Percentiles rank a stretch among this genome's conserved stretches.
phyloP scores from a whole-genome alignment of 768 basidiomycete genomes.

The Suillus brevipes region DNA sequence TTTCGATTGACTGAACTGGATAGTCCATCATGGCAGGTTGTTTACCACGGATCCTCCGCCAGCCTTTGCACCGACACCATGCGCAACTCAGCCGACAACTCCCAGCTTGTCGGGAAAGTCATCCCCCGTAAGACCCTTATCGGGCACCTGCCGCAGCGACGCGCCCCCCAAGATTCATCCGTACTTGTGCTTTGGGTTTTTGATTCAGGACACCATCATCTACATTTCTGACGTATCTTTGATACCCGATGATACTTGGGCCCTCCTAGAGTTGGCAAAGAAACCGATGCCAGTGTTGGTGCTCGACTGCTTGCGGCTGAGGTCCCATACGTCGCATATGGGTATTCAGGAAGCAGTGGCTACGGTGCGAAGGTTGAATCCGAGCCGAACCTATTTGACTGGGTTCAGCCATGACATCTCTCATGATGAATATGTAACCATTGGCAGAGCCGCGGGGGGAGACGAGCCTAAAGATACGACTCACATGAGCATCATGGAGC shows the following conservation, averaged over 20 bases:
- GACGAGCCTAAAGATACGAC: slow-evolving; percentile 19
- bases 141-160: slow-evolving; percentile 6
- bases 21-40: slow-evolving; percentile 75
- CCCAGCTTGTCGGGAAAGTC: slow-evolving; percentile 32
- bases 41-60: slow-evolving; percentile 47
- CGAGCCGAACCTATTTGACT: slow-evolving; percentile 64
- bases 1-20: slow-evolving; percentile 9
- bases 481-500: slow-evolving; percentile 36
- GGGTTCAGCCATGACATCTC: slow-evolving; percentile 78
- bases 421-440: slow-evolving; percentile 75
- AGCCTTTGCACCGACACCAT: slow-evolving; percentile 42
- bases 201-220: slow-evolving; percentile 60
- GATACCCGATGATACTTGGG: slow-evolving; percentile 76
- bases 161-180: slow-evolving; percentile 41
- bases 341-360: slow-evolving; percentile 65
- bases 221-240: slow-evolving; percentile 85
- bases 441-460: slow-evolving; percentile 54
- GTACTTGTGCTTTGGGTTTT: slow-evolving; percentile 69
- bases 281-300: slow-evolving; percentile 54
- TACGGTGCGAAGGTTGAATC: slow-evolving; percentile 55
- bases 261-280: slow-evolving; percentile 36
- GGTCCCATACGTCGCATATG: slow-evolving; percentile 75
- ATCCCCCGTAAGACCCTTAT: slow-evolving; percentile 26
- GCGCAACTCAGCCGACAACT: slow-evolving; percentile 36
- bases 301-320: slow-evolving; percentile 73